Percentiles rank a stretch among this genome's conserved stretches.
Conservation (phyloP, 2,329 filamentous ascomycete species). For the Pseudogymnoascus sp. region DNA sequence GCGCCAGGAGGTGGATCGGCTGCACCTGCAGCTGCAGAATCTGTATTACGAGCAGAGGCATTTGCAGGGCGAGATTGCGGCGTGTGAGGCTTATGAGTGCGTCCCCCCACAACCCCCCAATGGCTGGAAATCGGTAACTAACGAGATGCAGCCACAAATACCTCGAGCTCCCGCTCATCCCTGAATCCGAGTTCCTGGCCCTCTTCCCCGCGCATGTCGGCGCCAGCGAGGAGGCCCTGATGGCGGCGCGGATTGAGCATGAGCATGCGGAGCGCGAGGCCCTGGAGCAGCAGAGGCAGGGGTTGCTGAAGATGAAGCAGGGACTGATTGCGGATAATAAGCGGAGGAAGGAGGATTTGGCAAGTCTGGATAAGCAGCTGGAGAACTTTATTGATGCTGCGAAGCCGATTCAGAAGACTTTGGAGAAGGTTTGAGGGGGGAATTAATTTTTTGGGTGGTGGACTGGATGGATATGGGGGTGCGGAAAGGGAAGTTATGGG, state of each 20-base stretch:
- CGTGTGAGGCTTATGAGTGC: constrained; percentile 86
- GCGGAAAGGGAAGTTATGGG: background rate
- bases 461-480: background rate
- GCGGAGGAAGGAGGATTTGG: constrained; percentile 85
- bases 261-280: constrained; percentile 78
- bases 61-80: constrained; percentile 78
- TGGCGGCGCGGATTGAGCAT: constrained; percentile 84
- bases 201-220: constrained; percentile 67
- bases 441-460: background rate
- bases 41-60: constrained; percentile 93
- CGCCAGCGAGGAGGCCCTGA: constrained; percentile 69
- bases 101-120: constrained; percentile 28
- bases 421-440: constrained; percentile 56
- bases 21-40: constrained; percentile 91
- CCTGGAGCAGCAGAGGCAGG: constrained; percentile 75
- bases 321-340: constrained; percentile 70
- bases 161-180: constrained; percentile 73
- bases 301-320: constrained; percentile 64
- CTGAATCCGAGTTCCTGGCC: constrained; percentile 70
- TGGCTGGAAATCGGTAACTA: background rate
- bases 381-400: constrained; percentile 91
- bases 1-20: constrained; percentile 79
- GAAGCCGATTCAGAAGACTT: constrained; percentile 78
- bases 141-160: constrained; percentile 64
- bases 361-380: constrained; percentile 81